These are phyloP conservation scores for Incumbomyces lentus DNA, from an alignment of 2,329 filamentous ascomycete species.

Conservation along the genomic window DNA sequence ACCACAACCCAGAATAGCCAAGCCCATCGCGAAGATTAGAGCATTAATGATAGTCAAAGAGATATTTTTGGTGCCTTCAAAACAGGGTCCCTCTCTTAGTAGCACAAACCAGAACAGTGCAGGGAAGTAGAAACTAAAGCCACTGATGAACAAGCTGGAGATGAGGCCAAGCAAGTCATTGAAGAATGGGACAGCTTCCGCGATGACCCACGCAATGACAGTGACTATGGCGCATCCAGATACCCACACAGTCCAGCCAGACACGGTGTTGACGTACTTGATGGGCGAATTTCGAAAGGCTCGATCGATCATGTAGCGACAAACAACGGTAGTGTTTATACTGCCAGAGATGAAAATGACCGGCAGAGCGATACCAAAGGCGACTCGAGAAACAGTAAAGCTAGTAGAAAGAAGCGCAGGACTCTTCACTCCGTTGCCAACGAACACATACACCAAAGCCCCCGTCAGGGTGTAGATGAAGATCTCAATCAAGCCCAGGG, in stretches of 20 bases:
- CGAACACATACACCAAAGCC: conserved; percentile 58
- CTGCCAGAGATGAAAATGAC: conserved; percentile 64
- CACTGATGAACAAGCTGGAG: conserved; percentile 53
- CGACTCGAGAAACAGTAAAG: conserved; percentile 48
- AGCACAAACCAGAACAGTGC: conserved; percentile 26
- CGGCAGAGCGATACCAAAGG: conserved; percentile 58
- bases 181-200: conserved; percentile 60
- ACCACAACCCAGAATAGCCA: conserved; percentile 28
- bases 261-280: conserved; percentile 45
- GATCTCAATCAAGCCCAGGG: conserved; percentile 51
- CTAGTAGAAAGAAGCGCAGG: conserved; percentile 58
- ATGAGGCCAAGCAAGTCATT: conserved; percentile 55
- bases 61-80: conserved; percentile 25
- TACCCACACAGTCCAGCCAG: conserved; percentile 41
- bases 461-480: conserved; percentile 56
- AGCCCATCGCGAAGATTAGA: conserved; percentile 23
- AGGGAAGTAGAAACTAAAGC: conserved; percentile 47
- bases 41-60: conserved; percentile 23
- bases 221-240: conserved; percentile 51
- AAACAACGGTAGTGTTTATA: conserved; percentile 57
- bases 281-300: conserved; percentile 41
- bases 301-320: conserved; percentile 56
- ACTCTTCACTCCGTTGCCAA: conserved; percentile 50
- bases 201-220: conserved; percentile 53
- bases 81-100: conserved; percentile 37